These are phyloP conservation scores for Cymbidium sinense DNA, from an alignment of 106 monocot genomes.

Conservation along the genomic window DNA sequence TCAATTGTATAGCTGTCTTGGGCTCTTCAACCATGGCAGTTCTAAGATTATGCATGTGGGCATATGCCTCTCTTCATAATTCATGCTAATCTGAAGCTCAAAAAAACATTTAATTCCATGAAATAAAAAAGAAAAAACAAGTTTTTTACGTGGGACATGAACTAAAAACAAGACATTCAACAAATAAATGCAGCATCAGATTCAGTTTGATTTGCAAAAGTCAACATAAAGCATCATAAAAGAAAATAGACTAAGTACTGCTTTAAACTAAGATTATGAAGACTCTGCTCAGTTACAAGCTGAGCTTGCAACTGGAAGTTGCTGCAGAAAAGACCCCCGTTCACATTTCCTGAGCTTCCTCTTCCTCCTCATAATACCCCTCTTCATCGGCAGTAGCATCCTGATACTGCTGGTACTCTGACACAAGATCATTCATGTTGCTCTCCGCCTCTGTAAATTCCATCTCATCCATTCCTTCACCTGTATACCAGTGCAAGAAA, in stretches of 20 bases:
- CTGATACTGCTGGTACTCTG: slow-evolving; percentile 26
- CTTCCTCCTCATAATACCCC: slow-evolving; percentile 8
- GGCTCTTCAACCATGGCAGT: too few relatives aligned
- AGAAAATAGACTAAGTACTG: background rate
- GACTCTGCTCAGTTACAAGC: background rate
- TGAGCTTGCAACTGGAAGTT: slow-evolving; percentile 1
- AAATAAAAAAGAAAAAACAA: too few relatives aligned
- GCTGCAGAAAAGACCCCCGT: background rate
- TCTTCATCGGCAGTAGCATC: slow-evolving; percentile 18
- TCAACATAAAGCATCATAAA: too few relatives aligned
- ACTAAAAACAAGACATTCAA: too few relatives aligned
- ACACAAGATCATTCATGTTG: slow-evolving; percentile 24
- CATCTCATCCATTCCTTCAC: slow-evolving; percentile 47
- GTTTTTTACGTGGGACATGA: too few relatives aligned
- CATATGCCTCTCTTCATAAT: too few relatives aligned
- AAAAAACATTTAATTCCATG: too few relatives aligned
- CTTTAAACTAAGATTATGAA: background rate
- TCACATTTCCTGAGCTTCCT: background rate
- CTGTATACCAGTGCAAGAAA: slow-evolving; percentile 46
- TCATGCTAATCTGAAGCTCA: too few relatives aligned
- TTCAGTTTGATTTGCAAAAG: too few relatives aligned
- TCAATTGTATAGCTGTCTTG: too few relatives aligned
- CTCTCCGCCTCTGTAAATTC: slow-evolving; percentile 37
- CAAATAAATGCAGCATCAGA: too few relatives aligned
- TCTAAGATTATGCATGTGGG: too few relatives aligned